These are phyloP conservation scores for Arthromyces matolae DNA, from an alignment of 768 basidiomycete species.

Conservation along the genomic window DNA sequence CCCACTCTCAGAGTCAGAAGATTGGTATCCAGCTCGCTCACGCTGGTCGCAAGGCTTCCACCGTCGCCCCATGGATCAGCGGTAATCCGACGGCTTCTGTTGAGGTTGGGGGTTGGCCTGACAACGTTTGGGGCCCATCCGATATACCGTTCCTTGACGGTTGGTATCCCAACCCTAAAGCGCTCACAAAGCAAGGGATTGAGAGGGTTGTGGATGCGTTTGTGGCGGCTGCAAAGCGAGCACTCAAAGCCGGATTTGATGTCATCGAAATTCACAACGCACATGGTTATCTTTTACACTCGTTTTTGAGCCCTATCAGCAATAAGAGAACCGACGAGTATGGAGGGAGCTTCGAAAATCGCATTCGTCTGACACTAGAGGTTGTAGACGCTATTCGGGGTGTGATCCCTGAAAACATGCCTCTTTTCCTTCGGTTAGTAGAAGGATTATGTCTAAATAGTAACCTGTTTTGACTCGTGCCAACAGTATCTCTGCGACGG, in stretches of 20 bases:
- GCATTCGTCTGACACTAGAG: conserved; percentile 58
- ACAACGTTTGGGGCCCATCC: conserved; percentile 56
- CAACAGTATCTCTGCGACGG: conserved; percentile 61
- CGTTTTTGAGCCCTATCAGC: conserved; percentile 55
- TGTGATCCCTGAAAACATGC: conserved; percentile 56
- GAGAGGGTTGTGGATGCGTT: conserved; percentile 54
- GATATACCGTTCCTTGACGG: conserved; percentile 41
- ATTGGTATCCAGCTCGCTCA: conserved; percentile 76
- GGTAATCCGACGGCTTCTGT: conserved; percentile 30
- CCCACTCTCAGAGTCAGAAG: conserved; percentile 66
- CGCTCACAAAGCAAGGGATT: conserved; percentile 54
- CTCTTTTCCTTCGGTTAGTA: conserved; percentile 67
- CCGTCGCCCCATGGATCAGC: conserved; percentile 57
- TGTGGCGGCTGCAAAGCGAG: conserved; percentile 45
- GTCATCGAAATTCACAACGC: conserved; percentile 62
- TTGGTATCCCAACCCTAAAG: conserved; percentile 49
- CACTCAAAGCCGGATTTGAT: conserved; percentile 58
- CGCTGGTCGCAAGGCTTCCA: conserved; percentile 73
- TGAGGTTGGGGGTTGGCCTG: conserved; percentile 47
- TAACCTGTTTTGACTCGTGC: no score
- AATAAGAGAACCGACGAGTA: conserved; percentile 69
- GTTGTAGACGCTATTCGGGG: conserved; percentile 61
- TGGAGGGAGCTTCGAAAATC: conserved; percentile 70
- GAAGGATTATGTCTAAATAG: no score
- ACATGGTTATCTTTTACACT: conserved; percentile 56